Evolutionary conservation across 2,329 filamentous ascomycete species (phyloP).

Genomic region (Fusarium zealandicum): DNA sequence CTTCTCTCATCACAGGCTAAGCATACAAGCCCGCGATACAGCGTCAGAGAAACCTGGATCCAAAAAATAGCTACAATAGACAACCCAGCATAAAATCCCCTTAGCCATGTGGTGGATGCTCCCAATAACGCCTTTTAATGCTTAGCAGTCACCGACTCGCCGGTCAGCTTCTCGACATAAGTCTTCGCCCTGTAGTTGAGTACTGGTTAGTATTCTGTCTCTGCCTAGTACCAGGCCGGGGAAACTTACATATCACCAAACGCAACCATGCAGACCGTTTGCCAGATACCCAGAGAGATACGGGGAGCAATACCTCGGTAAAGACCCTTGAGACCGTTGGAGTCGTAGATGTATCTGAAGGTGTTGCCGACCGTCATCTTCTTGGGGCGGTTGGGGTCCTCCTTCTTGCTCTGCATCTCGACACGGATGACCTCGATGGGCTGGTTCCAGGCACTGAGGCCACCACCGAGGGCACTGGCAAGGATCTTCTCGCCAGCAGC

Average conservation of each 20-base stretch:
- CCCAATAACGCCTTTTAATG: constrained; percentile 60
- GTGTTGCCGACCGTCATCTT: constrained; percentile 97
- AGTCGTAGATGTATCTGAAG: constrained; percentile 85
- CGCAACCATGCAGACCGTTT: constrained; percentile 99
- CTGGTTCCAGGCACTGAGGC: constrained; percentile 97
- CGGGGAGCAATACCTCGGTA: constrained; percentile 95
- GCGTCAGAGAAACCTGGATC: constrained; percentile 25
- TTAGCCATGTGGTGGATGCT: constrained; percentile 29
- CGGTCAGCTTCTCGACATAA: constrained; percentile 72
- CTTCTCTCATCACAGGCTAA: constrained; percentile 12
- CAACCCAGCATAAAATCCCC: constrained; percentile 28
- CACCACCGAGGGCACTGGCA: constrained; percentile 87
- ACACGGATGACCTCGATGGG: constrained; percentile 99
- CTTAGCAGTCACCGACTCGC: constrained; percentile 70
- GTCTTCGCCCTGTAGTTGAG: constrained; percentile 65
- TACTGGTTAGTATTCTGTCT: constrained; percentile 9
- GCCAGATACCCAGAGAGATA: constrained; percentile 96
- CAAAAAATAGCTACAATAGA: constrained; percentile 27
- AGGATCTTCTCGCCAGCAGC: constrained; percentile 84
- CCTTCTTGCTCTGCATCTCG: constrained; percentile 99
- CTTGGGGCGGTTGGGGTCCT: constrained; percentile 96
- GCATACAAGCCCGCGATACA: constrained; percentile 7
- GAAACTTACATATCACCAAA: constrained; percentile 90
- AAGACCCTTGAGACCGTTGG: constrained; percentile 87
- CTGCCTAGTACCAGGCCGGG: not conserved